These are phyloP conservation scores for Penicillium steckii DNA, from an alignment of 495 filamentous ascomycete species.

Conservation along the genomic window DNA sequence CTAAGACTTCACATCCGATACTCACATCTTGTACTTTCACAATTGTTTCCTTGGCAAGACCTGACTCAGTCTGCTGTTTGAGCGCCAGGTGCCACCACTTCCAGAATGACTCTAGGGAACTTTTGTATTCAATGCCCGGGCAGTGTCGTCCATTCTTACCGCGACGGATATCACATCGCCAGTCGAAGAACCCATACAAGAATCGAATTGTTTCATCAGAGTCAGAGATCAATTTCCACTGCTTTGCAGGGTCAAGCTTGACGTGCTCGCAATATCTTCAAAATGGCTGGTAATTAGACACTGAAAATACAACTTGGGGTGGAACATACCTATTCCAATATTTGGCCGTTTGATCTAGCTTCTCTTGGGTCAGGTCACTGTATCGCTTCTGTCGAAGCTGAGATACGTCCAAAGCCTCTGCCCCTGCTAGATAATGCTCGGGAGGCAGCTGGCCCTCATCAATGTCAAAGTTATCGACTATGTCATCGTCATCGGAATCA, in stretches of 20 bases:
- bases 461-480: constrained; percentile 17
- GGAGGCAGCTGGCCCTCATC: constrained; percentile 26
- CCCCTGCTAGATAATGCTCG: constrained; percentile 27
- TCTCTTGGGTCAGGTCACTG: constrained; percentile 24
- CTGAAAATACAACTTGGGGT: too few species aligned
- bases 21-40: constrained; percentile 27
- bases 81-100: constrained; percentile 36
- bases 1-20: constrained; percentile 2
- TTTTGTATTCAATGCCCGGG: constrained; percentile 30
- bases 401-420: constrained; percentile 29
- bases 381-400: constrained; percentile 34
- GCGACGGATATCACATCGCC: constrained; percentile 16
- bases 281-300: too few species aligned
- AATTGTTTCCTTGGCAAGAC: constrained; percentile 23
- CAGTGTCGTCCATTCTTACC: constrained; percentile 33
- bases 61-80: constrained; percentile 19
- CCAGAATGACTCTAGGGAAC: constrained; percentile 36
- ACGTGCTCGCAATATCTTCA: constrained; percentile 21
- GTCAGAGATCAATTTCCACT: constrained; percentile 25
- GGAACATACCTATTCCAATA: constrained; percentile 30
- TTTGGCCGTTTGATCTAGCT: constrained; percentile 21
- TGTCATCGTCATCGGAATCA: constrained; percentile 25
- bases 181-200: constrained; percentile 22
- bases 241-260: constrained; percentile 20
- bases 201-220: constrained; percentile 23